Conservation (phyloP, 768 basidiomycete genomes). For the Suillus subalutaceus region DNA sequence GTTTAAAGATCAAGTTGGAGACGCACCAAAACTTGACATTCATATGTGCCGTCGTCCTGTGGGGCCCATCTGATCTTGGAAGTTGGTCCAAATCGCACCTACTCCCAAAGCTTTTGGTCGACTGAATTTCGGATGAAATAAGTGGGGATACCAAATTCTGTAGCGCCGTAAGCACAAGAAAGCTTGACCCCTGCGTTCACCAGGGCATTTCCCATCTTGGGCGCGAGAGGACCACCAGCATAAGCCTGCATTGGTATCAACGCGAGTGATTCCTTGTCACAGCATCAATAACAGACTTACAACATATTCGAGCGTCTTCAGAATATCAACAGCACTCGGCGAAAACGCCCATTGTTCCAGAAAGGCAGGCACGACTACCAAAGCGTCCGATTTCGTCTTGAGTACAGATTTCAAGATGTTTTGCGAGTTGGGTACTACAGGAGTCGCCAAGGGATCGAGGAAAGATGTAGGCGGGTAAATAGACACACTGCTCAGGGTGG, state of each 20-base stretch:
- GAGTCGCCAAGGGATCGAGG: constrained; percentile 26
- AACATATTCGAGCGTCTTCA: constrained; percentile 30
- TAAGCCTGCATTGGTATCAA: constrained; percentile 28
- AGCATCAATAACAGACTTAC: constrained; percentile 23
- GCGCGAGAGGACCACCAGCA: constrained; percentile 42
- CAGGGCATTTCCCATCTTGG: constrained; percentile 37
- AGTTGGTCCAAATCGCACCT: constrained; percentile 30
- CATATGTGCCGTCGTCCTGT: constrained; percentile 37
- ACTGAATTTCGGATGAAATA: constrained; percentile 18
- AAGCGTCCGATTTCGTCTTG: constrained; percentile 27
- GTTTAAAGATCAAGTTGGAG: background rate
- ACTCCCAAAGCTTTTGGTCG: constrained; percentile 36
- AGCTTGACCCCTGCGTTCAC: constrained; percentile 37
- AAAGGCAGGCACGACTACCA: constrained; percentile 42
- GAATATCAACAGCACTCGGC: constrained; percentile 22
- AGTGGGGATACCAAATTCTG: constrained; percentile 22
- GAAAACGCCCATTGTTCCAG: constrained; percentile 40
- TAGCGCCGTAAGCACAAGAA: constrained; percentile 40
- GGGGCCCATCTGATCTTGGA: constrained; percentile 32
- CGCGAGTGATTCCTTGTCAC: background rate
- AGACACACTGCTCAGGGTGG: constrained; percentile 17
- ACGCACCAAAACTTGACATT: constrained; percentile 42
- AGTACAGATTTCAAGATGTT: constrained; percentile 41
- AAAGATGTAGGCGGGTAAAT: constrained; percentile 32
- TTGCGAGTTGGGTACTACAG: constrained; percentile 41